Evolutionary conservation across 2,329 filamentous ascomycete species (phyloP).

Genomic region (Diaporthe ampelina): DNA sequence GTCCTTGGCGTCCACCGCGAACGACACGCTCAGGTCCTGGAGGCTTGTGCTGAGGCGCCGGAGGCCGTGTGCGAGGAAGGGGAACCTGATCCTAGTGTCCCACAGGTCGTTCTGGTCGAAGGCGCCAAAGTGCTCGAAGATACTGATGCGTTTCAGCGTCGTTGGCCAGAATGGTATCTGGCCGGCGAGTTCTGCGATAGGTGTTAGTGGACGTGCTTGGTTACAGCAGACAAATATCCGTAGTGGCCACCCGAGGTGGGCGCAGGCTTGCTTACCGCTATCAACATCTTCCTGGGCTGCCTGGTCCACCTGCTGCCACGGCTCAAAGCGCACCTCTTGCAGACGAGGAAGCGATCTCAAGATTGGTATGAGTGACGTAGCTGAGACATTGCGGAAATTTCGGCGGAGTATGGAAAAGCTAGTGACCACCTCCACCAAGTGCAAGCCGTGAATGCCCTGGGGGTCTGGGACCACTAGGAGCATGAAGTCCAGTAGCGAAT

Average conservation of each 20-base stretch:
- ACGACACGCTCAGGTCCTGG: slow-evolving; percentile 38
- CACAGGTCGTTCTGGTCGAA: slow-evolving; percentile 33
- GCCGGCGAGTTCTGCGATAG: slow-evolving; percentile 35
- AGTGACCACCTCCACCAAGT: slow-evolving; percentile 37
- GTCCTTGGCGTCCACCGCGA: slow-evolving; percentile 40
- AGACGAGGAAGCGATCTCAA: slow-evolving; percentile 39
- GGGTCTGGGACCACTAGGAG: slow-evolving; percentile 37
- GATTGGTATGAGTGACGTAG: slow-evolving; percentile 37
- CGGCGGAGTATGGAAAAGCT: slow-evolving; percentile 39
- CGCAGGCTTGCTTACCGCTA: slow-evolving; percentile 31
- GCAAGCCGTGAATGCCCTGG: slow-evolving; percentile 39
- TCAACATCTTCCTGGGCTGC: slow-evolving; percentile 40
- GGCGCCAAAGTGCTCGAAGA: slow-evolving; percentile 40
- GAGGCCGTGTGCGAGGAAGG: slow-evolving; percentile 35
- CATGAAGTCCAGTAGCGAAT: slow-evolving; percentile 45
- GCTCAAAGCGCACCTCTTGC: slow-evolving; percentile 40
- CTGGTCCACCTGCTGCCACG: slow-evolving; percentile 40
- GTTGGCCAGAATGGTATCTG: slow-evolving; percentile 40
- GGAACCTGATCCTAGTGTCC: slow-evolving; percentile 25
- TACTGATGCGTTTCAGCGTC: slow-evolving; percentile 37
- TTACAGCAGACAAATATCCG: neutral
- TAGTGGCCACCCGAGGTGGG: neutral
- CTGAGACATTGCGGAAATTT: slow-evolving; percentile 40
- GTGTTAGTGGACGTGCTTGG: neutral
- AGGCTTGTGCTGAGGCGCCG: slow-evolving; percentile 35